Evolutionary conservation across 257 asterid genomes (phyloP), one percentile per base, ranked within the genome.

Genomic region (Solanum virginianum): DNA sequence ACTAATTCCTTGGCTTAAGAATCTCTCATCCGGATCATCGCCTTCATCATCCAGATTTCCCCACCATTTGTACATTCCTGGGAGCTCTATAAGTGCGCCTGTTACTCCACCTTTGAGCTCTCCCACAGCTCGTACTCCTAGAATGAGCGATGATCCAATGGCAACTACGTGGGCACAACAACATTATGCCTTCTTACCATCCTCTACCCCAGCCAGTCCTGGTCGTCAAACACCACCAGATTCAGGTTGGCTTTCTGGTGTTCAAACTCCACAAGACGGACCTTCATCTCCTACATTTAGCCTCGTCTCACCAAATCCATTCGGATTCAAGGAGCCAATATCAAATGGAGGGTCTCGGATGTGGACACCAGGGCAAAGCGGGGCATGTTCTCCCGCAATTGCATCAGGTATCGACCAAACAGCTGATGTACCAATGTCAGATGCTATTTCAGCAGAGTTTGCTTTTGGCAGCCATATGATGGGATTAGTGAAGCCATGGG

Each of bases 341-440:
- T 96, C 98, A 6, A 92, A 92, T 36, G 95, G 95, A 55, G 99
- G 99, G 32, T 94, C 98, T 11, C 95, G 96, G 7, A 90, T 95
- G 98, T 96, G 98, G 98, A 95, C 99, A 51, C 99, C 98, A 2
- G 97, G 97, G 55, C 99, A 96, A 87, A 95, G 99, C 65, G 98
- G 99, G 13, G 92, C 97, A 4, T 96, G 99, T 80, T 96, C 99
- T 43, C 99, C 99, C 1, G 98, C 95, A 47, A 81, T 96, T 71
- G 85, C 90, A 6, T 91, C 97, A 5, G 93, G 93, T 69, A 84
- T 88, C 71, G 98, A 94, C 89, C 93, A 87, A 75, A 92, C 91
- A 16, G 94, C 94, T 17, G 99, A 96, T 88, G 93, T 96, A 45
- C 98, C 99, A 16, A 96, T 96, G 99, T 86, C 93, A 0, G 99